Base-by-base conservation (phyloP, 495 filamentous ascomycete genomes). In the Neurospora hispaniola region DNA sequence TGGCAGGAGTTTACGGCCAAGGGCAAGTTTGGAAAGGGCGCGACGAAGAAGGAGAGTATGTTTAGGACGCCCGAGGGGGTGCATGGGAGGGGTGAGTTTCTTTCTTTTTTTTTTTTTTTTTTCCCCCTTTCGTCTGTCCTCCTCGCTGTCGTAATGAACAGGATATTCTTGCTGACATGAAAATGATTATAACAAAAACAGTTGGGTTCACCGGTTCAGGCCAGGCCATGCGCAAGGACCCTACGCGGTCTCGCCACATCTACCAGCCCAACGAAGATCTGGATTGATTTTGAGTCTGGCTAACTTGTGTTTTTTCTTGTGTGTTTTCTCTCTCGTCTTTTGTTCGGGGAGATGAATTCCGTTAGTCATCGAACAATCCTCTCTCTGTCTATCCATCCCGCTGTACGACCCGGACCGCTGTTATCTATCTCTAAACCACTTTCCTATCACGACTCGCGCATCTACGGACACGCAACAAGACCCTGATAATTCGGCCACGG, bases 121-220 rank as follows among this genome's bases (percentile, higher is more conserved):
- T 3, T 31, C 27, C 27, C 27, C 27, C 2, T 31, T 31, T 31
- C 27, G 27, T 31, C 7, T 6, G 18, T 11, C 41, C 7, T 40
- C 38, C 31, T 2, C 39, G 1, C 11, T 11, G 8, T 40, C 9
- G 39, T 40, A 9, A 10, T 40, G 9, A 9, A 9, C 0, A 10
- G 8, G 39, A 11, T 40, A 9, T 10, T 11, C 1, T 10, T 11
- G 39, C 39, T 40, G 9, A 38, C 35, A 11, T 40, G 39, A 40
- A 40, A 40, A 40, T 11, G 8, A 40, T 40, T 31, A 31, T 2
- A 9, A 40, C 39, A 9, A 40, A 41, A 46, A 35, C 71, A 97
- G 96, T 99, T 75, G 96, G 96, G 18, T 97, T 98, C 78, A 97
- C 94, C 18, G 96, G 96, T 48, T 97, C 94, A 48, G 96, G 96